Percentiles rank a stretch among this genome's conserved stretches.
These are phyloP conservation scores for Penicillium sp. DNA, from an alignment of 2,329 filamentous ascomycete genomes.

Conservation along the genomic window DNA sequence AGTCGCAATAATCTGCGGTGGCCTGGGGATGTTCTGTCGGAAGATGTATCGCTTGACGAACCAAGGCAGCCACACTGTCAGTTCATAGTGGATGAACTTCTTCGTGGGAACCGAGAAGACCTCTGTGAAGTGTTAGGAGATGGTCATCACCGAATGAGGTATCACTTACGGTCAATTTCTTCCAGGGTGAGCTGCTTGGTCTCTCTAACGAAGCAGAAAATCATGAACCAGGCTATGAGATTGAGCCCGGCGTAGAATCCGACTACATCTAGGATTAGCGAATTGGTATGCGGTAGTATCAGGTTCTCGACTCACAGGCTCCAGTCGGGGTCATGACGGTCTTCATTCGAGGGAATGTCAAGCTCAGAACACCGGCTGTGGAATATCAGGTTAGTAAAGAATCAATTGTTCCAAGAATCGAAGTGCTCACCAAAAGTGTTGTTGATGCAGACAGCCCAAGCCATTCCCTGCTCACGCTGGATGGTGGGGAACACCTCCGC, in stretches of 20 bases:
- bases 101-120: constrained; percentile 57
- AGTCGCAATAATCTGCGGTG: constrained; percentile 24
- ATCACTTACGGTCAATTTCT: constrained; percentile 25
- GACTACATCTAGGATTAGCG: constrained; percentile 42
- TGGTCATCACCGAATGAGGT: neutral
- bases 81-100: constrained; percentile 56
- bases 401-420: constrained; percentile 6
- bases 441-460: constrained; percentile 29
- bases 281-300: neutral
- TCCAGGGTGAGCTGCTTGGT: constrained; percentile 52
- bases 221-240: constrained; percentile 59
- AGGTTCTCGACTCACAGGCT: constrained; percentile 49
- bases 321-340: constrained; percentile 49
- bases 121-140: constrained; percentile 50
- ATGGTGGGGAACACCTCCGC: constrained; percentile 55
- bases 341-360: constrained; percentile 48
- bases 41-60: constrained; percentile 59
- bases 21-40: constrained; percentile 40
- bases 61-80: constrained; percentile 56
- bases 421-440: constrained; percentile 24
- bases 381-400: constrained; percentile 36
- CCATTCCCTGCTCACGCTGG: constrained; percentile 44
- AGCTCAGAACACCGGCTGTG: constrained; percentile 45
- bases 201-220: constrained; percentile 59
- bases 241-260: constrained; percentile 52